Evolutionary conservation across 2,329 filamentous ascomycete genomes (phyloP), one percentile per base, ranked within the genome.

Genomic region (Pezizomycotina sp.): DNA sequence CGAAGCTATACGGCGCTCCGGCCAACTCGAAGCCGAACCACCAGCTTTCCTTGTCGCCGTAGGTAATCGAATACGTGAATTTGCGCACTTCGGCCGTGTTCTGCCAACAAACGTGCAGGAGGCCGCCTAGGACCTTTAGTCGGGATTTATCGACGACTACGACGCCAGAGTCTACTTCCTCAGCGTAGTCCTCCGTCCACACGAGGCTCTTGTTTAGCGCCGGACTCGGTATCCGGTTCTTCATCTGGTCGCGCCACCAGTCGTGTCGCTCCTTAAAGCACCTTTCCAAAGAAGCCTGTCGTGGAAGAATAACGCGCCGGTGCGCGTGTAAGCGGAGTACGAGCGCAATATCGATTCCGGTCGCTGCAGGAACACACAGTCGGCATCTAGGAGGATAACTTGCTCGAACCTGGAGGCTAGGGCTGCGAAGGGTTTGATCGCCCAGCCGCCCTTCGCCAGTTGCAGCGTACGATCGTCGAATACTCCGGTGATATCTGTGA

Each of bases 31-130:
- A n/a, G n/a, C n/a, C n/a, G n/a, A n/a, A n/a, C n/a, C n/a, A n/a
- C n/a, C n/a, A n/a, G n/a, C n/a, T n/a, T n/a, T n/a, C n/a, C n/a
- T n/a, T n/a, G n/a, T n/a, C n/a, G n/a, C n/a, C 62, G 14, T 63
- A 58, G 0, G 52, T 59, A 18, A 61, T 48, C 20, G 52, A 51
- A 39, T 62, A 63, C 1, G 60, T 61, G 6, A 57, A 52, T 16
- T 58, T 50, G 1, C 61, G 55, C 1, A 62, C 60, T 0, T 40
- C 47, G 5, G 53, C 47, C 1, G 55, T 57, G 32, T 64, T 64
- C 45, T 63, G 60, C 62, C 61, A 64, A n/a, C 53, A 56, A 0
- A 53, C 48, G 29, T 62, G 61, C 5, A 64, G 45, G 2, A 64
- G 47, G 0, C 53, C 61, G 7, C 59, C 51, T 8, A 64, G 26